Base-by-base conservation (phyloP, 371 early-diverging fungal species). In the Lichtheimia ramosa region DNA sequence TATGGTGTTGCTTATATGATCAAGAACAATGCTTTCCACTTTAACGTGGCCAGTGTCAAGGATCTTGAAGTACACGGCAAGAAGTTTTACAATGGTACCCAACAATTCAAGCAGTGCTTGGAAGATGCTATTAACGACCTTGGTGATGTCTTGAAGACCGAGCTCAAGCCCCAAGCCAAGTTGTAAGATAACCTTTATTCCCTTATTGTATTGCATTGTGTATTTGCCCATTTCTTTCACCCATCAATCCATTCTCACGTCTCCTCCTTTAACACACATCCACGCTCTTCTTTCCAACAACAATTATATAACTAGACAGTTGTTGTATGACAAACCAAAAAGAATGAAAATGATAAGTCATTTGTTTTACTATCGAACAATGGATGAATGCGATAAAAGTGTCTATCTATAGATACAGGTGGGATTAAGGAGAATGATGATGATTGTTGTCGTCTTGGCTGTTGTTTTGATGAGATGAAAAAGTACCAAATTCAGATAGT, bases 1-100 rank as follows among this genome's bases (percentile, higher is more conserved):
- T 97, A 90, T 71, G 96, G 96, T 51, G 73, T 91, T 60, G 96
- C 97, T 16, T 98, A 98, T 80, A 94, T 94, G 89, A 86, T 97
- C 74, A 94, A 93, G 75, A 82, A 86, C 61, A 79, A 89, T 59
- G 75, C 85, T 51, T 68, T 97, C 49, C 86, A 92, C 62, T 92
- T 97, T 77, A 97, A 95, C 70, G 81, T 97, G 41, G 90, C 92
- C 5, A 85, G 89, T 43, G 79, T 82, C 39, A 73, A 78, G 53
- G 73, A 78, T 52, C 64, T 86, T 42, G 79, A 74, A 20, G 81
- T 81, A 13, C 67, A 71, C 49, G 78, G 77, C 43, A 77, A 71
- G 48, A 70, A 74, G 58, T 76, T 77, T 34, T 43, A 70, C 13
- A 69, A 69, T 21, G 81, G 74, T 24, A 78, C 86, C 23, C 60